These are phyloP conservation scores for Cladosporium phlei DNA, from an alignment of 2,329 filamentous ascomycete species.

Conservation along the genomic window DNA sequence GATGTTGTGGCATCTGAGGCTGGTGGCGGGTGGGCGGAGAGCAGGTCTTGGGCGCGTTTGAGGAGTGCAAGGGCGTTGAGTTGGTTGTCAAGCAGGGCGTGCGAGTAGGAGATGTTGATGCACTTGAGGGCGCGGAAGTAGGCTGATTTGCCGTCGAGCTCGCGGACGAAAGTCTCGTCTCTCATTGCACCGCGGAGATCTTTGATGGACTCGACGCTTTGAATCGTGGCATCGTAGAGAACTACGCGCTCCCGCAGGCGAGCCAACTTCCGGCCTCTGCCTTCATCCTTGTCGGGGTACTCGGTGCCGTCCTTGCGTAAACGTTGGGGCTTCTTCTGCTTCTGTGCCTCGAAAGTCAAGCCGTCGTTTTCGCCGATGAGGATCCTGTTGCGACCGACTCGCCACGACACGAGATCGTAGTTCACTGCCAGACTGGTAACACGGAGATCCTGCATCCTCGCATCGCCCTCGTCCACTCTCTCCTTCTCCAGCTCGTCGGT, in stretches of 20 bases:
- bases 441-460: conserved; percentile 85
- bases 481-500: conserved; percentile 86
- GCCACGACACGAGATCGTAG: conserved; percentile 90
- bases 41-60: conserved; percentile 63
- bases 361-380: conserved; percentile 81
- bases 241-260: conserved; percentile 81
- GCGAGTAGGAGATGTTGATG: conserved; percentile 78
- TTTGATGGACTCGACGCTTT: conserved; percentile 85
- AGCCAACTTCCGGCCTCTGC: conserved; percentile 69
- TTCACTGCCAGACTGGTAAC: conserved; percentile 90
- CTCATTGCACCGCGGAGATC: conserved; percentile 86
- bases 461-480: conserved; percentile 75
- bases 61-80: conserved; percentile 82
- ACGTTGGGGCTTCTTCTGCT: conserved; percentile 51
- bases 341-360: conserved; percentile 50
- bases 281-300: conserved; percentile 54
- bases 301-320: conserved; percentile 47
- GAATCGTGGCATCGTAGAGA: conserved; percentile 83
- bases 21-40: conserved; percentile 33
- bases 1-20: conserved; percentile 33
- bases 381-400: conserved; percentile 86
- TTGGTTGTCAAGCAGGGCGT: conserved; percentile 66
- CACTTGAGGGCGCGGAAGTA: conserved; percentile 92
- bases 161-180: conserved; percentile 68
- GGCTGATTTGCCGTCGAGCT: conserved; percentile 69